phyloP scores from a whole-genome alignment of 495 filamentous ascomycete genomes.

The Rostrohypoxylon terebratum region DNA sequence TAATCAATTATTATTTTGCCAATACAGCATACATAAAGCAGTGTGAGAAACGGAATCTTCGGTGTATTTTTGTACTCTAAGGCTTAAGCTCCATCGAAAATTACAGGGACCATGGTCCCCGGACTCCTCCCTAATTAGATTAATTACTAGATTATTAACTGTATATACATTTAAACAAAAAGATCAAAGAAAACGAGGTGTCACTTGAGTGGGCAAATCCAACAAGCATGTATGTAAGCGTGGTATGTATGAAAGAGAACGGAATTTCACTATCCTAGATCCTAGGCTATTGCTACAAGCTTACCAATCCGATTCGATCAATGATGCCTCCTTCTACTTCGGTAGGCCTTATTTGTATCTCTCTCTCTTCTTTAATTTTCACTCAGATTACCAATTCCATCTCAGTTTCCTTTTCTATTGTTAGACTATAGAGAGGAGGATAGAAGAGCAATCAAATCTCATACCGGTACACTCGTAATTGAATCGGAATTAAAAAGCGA shows the following conservation, averaged over 20 bases:
- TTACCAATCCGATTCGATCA: conserved; percentile 42
- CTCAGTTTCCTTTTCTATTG: conserved; percentile 2
- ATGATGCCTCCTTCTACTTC: conserved; percentile 16
- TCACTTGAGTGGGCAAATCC: neutral
- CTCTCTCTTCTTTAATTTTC: neutral
- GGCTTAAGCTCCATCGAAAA: neutral
- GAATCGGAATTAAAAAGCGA: neutral
- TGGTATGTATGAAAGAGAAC: neutral
- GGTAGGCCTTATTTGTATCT: neutral
- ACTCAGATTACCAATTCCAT: neutral
- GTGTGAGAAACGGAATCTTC: neutral
- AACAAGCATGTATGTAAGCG: neutral
- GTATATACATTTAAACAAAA: neutral
- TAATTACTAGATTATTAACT: neutral
- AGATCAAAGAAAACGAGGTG: neutral
- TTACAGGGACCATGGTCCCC: neutral
- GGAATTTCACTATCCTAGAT: conserved; percentile 7
- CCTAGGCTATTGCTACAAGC: conserved; percentile 23
- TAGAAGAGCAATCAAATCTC: neutral
- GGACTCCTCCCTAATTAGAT: neutral
- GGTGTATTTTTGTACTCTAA: neutral
- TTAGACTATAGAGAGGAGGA: neutral
- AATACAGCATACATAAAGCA: neutral
- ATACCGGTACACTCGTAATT: neutral
- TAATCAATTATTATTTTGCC: neutral